phyloP scores from a whole-genome alignment of 768 basidiomycete species.

The Xerocomellus chrysenteron region DNA sequence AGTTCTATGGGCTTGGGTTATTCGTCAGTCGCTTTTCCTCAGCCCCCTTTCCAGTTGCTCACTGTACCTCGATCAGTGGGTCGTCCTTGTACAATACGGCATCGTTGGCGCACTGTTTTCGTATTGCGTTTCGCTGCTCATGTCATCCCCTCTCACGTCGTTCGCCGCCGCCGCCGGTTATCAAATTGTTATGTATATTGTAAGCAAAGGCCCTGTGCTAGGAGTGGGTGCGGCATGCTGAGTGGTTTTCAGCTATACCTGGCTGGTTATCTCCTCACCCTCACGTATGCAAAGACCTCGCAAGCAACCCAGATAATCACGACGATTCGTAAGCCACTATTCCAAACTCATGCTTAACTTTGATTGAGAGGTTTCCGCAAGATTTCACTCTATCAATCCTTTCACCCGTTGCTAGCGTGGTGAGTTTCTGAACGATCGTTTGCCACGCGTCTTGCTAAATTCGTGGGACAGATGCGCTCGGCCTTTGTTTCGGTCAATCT shows the following conservation, averaged over 20 bases:
- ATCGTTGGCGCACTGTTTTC: slow-evolving; percentile 67
- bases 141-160: slow-evolving; percentile 65
- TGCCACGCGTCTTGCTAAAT: not conserved
- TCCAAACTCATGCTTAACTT: not conserved
- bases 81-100: slow-evolving; percentile 69
- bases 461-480: slow-evolving; percentile 50
- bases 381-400: slow-evolving; percentile 67
- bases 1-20: slow-evolving; percentile 69
- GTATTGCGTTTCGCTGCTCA: slow-evolving; percentile 61
- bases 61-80: slow-evolving; percentile 48
- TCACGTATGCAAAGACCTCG: slow-evolving; percentile 69
- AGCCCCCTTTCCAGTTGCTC: not conserved
- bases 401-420: slow-evolving; percentile 68
- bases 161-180: slow-evolving; percentile 74
- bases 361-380: slow-evolving; percentile 10
- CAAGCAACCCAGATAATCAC: slow-evolving; percentile 54
- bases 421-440: slow-evolving; percentile 35
- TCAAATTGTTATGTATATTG: slow-evolving; percentile 69
- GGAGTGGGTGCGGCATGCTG: not conserved
- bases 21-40: slow-evolving; percentile 42
- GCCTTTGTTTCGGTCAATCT: slow-evolving; percentile 75
- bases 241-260: slow-evolving; percentile 51
- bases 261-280: slow-evolving; percentile 63
- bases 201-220: slow-evolving; percentile 36
- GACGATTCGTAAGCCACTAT: slow-evolving; percentile 46